These are phyloP conservation scores for Zostera marina DNA, from an alignment of 116 monocot genomes.

Conservation along the genomic window DNA sequence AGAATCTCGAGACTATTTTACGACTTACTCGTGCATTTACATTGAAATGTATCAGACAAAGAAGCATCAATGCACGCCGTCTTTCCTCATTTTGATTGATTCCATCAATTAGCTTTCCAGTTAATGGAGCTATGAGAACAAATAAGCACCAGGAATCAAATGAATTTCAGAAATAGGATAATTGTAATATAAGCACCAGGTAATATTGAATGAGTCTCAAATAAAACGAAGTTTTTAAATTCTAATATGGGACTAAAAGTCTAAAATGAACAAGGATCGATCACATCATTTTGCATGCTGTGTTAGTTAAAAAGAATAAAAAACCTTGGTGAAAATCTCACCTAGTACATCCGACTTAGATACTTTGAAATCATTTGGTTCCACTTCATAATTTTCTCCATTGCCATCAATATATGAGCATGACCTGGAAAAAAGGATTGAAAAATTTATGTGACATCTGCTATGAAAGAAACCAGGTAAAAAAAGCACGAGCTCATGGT, in stretches of 20 bases:
- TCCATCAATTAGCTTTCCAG: conserved; percentile 77
- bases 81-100: conserved; percentile 72
- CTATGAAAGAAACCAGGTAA: background rate
- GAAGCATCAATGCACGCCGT: conserved; percentile 66
- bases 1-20: background rate
- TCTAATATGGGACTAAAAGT: background rate
- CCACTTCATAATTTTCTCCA: conserved; percentile 46
- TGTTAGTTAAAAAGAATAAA: background rate
- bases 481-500: background rate
- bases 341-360: conserved; percentile 50
- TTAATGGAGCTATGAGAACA: conserved; percentile 36
- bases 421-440: conserved; percentile 27
- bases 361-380: conserved; percentile 33
- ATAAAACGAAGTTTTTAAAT: background rate
- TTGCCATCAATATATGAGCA: conserved; percentile 57
- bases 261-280: background rate
- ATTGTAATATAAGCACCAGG: background rate
- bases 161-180: background rate
- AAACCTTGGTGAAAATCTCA: conserved; percentile 16
- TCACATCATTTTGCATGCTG: background rate
- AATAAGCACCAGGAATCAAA: background rate
- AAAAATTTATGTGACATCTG: background rate
- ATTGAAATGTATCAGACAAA: conserved; percentile 68
- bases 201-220: background rate
- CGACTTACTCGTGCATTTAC: conserved; percentile 50